phyloP scores from a whole-genome alignment of 805 yeast genomes.

The Ogataea dorogensis region DNA sequence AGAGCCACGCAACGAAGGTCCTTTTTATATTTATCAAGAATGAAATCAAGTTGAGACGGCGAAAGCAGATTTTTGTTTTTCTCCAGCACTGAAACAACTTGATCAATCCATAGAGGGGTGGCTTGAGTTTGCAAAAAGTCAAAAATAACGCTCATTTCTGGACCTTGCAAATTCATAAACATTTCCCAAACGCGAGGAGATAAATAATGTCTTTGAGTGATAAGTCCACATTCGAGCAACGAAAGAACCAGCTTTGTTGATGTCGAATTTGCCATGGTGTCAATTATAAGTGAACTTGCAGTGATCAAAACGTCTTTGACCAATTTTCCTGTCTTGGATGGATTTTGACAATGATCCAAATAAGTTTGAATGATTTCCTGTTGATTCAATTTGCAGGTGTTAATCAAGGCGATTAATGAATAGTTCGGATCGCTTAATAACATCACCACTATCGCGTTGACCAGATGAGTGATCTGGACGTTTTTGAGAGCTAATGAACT shows the following conservation, averaged over 20 bases:
- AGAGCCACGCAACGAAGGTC: slow-evolving; percentile 55
- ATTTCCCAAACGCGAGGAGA: slow-evolving; percentile 16
- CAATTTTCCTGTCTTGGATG: slow-evolving; percentile 11
- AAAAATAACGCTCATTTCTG: slow-evolving; percentile 8
- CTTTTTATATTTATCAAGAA: slow-evolving; percentile 47
- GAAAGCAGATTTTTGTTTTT: slow-evolving; percentile 18
- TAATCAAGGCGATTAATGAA: slow-evolving; percentile 14
- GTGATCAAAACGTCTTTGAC: slow-evolving; percentile 19
- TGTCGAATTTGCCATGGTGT: slow-evolving; percentile 2
- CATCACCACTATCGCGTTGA: slow-evolving; percentile 10
- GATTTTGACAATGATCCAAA: slow-evolving; percentile 12
- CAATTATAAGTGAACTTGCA: slow-evolving; percentile 17
- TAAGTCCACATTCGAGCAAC: neutral
- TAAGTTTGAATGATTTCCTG: slow-evolving; percentile 16
- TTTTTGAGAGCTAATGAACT: slow-evolving; percentile 17
- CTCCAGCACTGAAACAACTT: slow-evolving; percentile 21
- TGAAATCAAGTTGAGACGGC: slow-evolving; percentile 28
- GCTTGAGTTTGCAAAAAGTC: slow-evolving; percentile 19
- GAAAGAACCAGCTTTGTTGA: slow-evolving; percentile 4
- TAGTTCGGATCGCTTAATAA: slow-evolving; percentile 15
- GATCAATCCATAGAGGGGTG: slow-evolving; percentile 7
- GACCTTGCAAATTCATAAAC: slow-evolving; percentile 5
- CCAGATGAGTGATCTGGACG: slow-evolving; percentile 7
- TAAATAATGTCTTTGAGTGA: slow-evolving; percentile 2
- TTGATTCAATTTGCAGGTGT: slow-evolving; percentile 22